These are phyloP conservation scores for Coemansia sp. DNA, from an alignment of 192 early-diverging fungal genomes.

Conservation along the genomic window DNA sequence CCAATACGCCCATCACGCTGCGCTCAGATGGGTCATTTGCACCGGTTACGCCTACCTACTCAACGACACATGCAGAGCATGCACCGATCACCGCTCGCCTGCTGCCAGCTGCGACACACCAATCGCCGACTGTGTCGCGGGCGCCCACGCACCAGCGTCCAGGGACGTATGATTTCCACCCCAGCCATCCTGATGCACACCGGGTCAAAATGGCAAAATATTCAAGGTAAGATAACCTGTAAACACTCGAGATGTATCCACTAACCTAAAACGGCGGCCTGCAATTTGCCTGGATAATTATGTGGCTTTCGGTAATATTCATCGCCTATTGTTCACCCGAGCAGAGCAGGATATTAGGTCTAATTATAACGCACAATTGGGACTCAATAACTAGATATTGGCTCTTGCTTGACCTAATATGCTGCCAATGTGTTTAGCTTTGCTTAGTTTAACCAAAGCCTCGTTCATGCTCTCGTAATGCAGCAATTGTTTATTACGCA, in stretches of 20 bases:
- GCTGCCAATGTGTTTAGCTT: not conserved
- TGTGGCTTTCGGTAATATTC: constrained; percentile 25
- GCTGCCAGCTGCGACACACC: not conserved
- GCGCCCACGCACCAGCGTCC: constrained; percentile 20
- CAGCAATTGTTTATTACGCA: constrained; percentile 2
- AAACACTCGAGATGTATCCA: not conserved
- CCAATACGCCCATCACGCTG: constrained; percentile 44
- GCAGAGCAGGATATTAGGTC: constrained; percentile 6
- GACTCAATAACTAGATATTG: not conserved
- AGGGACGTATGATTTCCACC: constrained; percentile 25
- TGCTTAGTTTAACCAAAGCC: constrained; percentile 4
- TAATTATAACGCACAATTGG: constrained; percentile 22
- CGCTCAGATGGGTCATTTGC: constrained; percentile 48
- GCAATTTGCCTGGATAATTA: constrained; percentile 13
- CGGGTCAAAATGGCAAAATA: constrained; percentile 42
- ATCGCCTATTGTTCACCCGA: constrained; percentile 7
- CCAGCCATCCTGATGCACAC: constrained; percentile 22
- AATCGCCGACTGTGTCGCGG: constrained; percentile 15
- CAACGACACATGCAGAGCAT: constrained; percentile 7
- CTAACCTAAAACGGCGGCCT: constrained; percentile 3
- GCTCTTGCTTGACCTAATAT: not conserved
- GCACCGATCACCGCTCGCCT: constrained; percentile 12
- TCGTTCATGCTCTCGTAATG: constrained; percentile 7
- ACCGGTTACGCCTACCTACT: constrained; percentile 18
- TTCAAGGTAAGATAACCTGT: constrained; percentile 26